Base-by-base conservation (phyloP, 768 basidiomycete genomes). In the Mycena albidolilacea region DNA sequence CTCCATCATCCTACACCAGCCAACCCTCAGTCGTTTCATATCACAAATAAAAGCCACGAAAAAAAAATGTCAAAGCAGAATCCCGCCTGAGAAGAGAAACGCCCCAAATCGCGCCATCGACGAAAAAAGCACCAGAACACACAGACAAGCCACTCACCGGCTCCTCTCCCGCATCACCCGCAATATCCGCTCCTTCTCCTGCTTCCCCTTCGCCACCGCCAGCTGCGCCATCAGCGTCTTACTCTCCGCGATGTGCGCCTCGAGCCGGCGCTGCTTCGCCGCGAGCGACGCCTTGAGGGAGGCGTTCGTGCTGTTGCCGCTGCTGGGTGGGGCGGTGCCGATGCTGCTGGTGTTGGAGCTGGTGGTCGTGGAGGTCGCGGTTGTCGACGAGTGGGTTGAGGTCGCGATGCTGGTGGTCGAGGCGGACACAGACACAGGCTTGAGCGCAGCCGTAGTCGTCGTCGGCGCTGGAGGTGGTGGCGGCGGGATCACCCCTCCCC, bases 231-330 rank as follows among this genome's bases (percentile, higher is more conserved):
- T 89, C 48, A 91, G 79, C 38, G 74, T 60, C 80, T 89, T 90
- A 75, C 83, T 90, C 75, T 89, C 86, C 43, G 86, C 80, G 55
- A 91, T 90, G 57, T 90, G 86, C 58, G 85, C 80, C 70, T 90
- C 87, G 35, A 90, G 80, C 14, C 84, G 82, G 46, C 80, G 82
- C 71, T 89, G 87, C 78, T 86, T 87, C 10, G 84, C 86, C 15
- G 86, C 88, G 12, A 90, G 80, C 68, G 84, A 17, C 4, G 17
- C 84, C 60, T 68, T 75, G 54, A 38, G 17, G 43, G 7, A 30
- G 4, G 37, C n/a, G n/a, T 54, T 76, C 12, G 67, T 43, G 50
- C 50, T 73, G 30, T 59, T n/a, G 68, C 44, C 1, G 71, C 21
- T 14, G 76, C 30, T 12, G 37, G 46, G 17, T 73, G 76, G 61